Conservation (phyloP, 345 rosid genomes). For the Anacardium occidentale region DNA sequence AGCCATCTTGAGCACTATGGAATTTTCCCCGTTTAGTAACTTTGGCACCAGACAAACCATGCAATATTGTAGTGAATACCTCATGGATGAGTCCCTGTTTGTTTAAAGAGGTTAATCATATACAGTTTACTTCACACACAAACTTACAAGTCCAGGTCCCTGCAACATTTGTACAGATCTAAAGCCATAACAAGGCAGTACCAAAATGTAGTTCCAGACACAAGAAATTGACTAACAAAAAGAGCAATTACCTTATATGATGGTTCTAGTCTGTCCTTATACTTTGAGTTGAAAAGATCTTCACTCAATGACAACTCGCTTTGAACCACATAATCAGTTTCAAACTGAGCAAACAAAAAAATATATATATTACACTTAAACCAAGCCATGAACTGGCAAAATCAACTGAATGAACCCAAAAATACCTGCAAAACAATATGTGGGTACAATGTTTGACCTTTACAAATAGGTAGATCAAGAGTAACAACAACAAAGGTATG, state of each 20-base stretch:
- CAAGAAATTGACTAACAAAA: not conserved
- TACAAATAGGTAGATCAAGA: slow-evolving; percentile 96
- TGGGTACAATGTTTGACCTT: slow-evolving; percentile 94
- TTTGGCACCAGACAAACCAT: slow-evolving; percentile 92
- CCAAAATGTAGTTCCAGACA: not conserved
- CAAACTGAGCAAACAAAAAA: slow-evolving; percentile 54
- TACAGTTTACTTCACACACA: slow-evolving; percentile 8
- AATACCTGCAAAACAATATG: slow-evolving; percentile 93
- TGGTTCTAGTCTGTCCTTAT: slow-evolving; percentile 81
- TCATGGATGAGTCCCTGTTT: slow-evolving; percentile 92
- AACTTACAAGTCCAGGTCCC: slow-evolving; percentile 11
- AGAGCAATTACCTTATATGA: slow-evolving; percentile 51
- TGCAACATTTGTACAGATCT: not conserved
- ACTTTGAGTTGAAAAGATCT: slow-evolving; percentile 74
- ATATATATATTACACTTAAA: slow-evolving; percentile 9
- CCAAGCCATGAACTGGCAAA: not conserved
- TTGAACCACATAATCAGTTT: slow-evolving; percentile 70
- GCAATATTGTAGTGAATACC: slow-evolving; percentile 82
- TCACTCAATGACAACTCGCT: slow-evolving; percentile 61
- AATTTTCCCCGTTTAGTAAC: slow-evolving; percentile 95
- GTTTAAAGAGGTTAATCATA: slow-evolving; percentile 8
- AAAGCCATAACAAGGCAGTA: slow-evolving; percentile 4
- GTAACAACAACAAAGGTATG: slow-evolving; percentile 90
- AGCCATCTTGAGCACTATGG: slow-evolving; percentile 95
- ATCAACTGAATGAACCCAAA: not conserved